Percentiles rank a stretch among this genome's conserved stretches.
phyloP scores from a whole-genome alignment of 768 basidiomycete genomes.

The Crassisporium funariophilum region DNA sequence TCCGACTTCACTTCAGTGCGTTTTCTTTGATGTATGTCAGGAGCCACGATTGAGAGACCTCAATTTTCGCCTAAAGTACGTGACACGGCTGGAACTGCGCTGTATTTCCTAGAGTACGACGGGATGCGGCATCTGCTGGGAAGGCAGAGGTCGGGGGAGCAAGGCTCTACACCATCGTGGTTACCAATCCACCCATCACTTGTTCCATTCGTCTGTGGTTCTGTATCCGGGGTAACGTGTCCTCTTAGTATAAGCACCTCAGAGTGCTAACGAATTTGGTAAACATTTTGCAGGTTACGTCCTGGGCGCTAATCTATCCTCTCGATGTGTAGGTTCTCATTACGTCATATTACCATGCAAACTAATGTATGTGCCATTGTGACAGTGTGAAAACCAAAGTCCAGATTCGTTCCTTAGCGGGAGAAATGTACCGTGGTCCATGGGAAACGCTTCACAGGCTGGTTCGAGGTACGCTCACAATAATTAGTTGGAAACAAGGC shows the following conservation, averaged over 20 bases:
- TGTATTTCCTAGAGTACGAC: slow-evolving; percentile 96
- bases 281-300: slow-evolving; percentile 50
- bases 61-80: slow-evolving; percentile 54
- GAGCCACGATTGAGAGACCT: background rate
- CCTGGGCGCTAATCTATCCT: slow-evolving; percentile 92
- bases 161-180: slow-evolving; percentile 83
- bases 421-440: slow-evolving; percentile 69
- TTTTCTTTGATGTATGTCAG: slow-evolving; percentile 4
- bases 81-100: slow-evolving; percentile 85
- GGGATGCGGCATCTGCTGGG: slow-evolving; percentile 87
- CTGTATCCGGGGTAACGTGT: slow-evolving; percentile 75
- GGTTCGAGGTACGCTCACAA: slow-evolving; percentile 62
- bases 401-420: slow-evolving; percentile 90
- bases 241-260: slow-evolving; percentile 37
- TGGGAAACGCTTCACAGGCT: slow-evolving; percentile 77
- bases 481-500: background rate
- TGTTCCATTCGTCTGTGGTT: slow-evolving; percentile 91
- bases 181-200: slow-evolving; percentile 77
- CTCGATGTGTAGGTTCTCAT: slow-evolving; percentile 75
- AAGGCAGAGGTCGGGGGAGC: slow-evolving; percentile 73
- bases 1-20: slow-evolving; percentile 83
- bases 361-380: no score
- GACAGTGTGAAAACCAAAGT: slow-evolving; percentile 89
- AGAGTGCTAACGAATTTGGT: slow-evolving; percentile 31
- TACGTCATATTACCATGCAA: no score